phyloP scores from a whole-genome alignment of 495 filamentous ascomycete genomes.

The Lepidopterella palustris region DNA sequence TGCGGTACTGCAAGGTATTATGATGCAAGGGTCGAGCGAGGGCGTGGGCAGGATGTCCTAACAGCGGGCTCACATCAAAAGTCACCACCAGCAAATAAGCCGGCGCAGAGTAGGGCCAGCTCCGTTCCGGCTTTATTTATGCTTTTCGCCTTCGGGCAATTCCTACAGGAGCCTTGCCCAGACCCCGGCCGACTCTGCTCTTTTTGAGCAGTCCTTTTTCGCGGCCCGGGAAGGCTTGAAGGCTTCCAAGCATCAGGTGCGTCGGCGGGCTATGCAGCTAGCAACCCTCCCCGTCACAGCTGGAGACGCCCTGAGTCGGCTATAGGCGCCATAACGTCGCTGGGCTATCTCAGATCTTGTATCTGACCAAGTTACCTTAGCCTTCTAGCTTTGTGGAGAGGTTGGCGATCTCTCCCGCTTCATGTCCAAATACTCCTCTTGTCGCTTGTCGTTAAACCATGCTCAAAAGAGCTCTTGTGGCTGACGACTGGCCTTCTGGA shows the following conservation, averaged over 20 bases:
- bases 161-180: no score
- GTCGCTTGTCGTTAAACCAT: background rate
- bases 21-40: no score
- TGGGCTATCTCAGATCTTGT: background rate
- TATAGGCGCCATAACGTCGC: background rate
- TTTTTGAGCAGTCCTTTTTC: background rate
- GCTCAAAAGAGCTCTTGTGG: background rate
- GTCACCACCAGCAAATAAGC: no score
- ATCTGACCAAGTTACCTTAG: background rate
- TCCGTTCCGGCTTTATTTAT: background rate
- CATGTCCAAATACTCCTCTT: background rate
- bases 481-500: constrained; percentile 2
- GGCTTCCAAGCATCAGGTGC: no score
- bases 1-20: no score
- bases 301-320: no score
- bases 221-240: background rate
- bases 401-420: background rate
- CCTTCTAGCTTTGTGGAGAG: no score
- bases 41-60: no score
- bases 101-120: background rate
- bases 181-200: no score
- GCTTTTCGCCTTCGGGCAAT: background rate
- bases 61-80: no score
- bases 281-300: background rate
- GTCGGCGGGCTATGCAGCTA: background rate